phyloP scores from a whole-genome alignment of 495 filamentous ascomycete species.

The Acidiella bohemica region DNA sequence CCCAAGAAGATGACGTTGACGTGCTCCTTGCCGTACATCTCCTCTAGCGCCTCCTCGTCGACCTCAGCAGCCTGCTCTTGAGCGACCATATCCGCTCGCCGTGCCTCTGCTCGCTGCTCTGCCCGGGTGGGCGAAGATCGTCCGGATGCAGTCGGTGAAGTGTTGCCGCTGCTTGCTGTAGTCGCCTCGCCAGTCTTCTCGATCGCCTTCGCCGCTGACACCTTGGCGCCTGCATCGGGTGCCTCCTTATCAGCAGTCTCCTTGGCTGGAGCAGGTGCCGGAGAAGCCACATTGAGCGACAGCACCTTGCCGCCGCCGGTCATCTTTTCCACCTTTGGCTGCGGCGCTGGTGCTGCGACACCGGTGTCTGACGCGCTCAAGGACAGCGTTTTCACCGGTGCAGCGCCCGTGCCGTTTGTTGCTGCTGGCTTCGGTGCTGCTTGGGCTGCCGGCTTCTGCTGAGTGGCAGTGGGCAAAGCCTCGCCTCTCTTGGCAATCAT shows the following conservation, averaged over 20 bases:
- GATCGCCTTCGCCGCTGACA: conserved; percentile 66
- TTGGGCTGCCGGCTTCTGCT: conserved; percentile 15
- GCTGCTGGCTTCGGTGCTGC: conserved; percentile 34
- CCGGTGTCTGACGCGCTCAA: conserved; percentile 40
- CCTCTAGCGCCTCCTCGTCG: conserved; percentile 78
- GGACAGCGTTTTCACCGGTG: conserved; percentile 54
- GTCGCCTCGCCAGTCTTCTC: conserved; percentile 54
- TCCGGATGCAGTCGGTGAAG: conserved; percentile 65
- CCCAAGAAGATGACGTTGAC: conserved; percentile 97
- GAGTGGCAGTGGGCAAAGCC: conserved; percentile 23
- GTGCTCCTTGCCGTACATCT: conserved; percentile 98
- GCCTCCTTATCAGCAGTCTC: conserved; percentile 42
- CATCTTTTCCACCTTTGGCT: conserved; percentile 38
- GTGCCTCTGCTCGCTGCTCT: conserved; percentile 38
- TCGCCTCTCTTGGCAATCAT: conserved; percentile 55
- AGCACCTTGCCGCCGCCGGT: conserved; percentile 25
- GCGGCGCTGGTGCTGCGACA: no score
- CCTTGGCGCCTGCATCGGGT: conserved; percentile 49
- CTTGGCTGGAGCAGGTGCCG: conserved; percentile 29
- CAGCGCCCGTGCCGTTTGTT: conserved; percentile 31
- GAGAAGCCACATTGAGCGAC: conserved; percentile 14
- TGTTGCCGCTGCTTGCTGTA: conserved; percentile 48
- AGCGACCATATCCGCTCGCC: conserved; percentile 69
- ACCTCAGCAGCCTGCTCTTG: conserved; percentile 82
- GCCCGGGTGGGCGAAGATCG: conserved; percentile 50